These are phyloP conservation scores for Trypethelium eluteriae DNA, from an alignment of 495 filamentous ascomycete genomes.

Conservation along the genomic window DNA sequence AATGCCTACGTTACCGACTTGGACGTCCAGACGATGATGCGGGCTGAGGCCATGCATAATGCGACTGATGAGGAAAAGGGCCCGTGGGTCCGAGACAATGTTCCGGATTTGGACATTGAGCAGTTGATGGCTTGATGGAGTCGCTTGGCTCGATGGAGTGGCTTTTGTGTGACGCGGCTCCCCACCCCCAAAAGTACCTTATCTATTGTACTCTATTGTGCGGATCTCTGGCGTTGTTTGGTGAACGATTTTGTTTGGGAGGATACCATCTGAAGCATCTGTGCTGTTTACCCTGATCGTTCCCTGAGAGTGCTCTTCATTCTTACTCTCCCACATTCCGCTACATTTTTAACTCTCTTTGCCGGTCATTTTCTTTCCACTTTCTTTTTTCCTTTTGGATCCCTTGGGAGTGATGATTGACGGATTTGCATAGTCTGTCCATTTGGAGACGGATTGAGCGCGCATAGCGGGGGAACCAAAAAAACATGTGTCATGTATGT, in stretches of 20 bases:
- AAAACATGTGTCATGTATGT: conserved; percentile 11
- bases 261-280: background rate
- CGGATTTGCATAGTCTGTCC: conserved; percentile 8
- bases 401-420: conserved; percentile 3
- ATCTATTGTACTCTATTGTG: background rate
- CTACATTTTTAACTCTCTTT: conserved; percentile 3
- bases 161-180: background rate
- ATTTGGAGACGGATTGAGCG: conserved; percentile 2
- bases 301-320: background rate
- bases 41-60: conserved; percentile 69
- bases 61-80: conserved; percentile 80
- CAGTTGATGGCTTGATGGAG: conserved; percentile 24
- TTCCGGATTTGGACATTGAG: conserved; percentile 27
- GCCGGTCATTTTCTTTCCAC: background rate
- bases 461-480: conserved; percentile 8
- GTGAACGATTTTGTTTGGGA: background rate
- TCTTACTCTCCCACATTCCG: background rate
- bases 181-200: background rate
- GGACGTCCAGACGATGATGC: conserved; percentile 80
- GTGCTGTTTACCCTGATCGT: background rate
- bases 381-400: background rate
- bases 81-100: conserved; percentile 53
- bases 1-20: conserved; percentile 82
- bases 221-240: background rate
- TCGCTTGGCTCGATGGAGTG: background rate